Conservation (phyloP, 331 rosid genomes). For the Pyracantha coccinea region DNA sequence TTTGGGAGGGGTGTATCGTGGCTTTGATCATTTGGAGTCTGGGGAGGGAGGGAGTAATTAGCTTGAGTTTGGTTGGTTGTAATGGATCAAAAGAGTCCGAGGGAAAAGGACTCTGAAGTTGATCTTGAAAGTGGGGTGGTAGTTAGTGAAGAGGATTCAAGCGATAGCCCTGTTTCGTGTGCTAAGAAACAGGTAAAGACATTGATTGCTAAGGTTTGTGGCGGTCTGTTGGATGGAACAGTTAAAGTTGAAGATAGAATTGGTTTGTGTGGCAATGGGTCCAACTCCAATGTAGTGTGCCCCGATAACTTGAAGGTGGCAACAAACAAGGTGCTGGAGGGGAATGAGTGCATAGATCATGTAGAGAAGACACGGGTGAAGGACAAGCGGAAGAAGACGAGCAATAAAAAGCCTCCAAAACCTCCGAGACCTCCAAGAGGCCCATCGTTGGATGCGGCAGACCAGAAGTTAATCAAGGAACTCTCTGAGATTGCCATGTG, state of each 20-base stretch:
- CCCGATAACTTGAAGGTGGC: slow-evolving; percentile 23
- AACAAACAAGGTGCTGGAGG: slow-evolving; percentile 23
- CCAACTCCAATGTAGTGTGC: slow-evolving; percentile 29
- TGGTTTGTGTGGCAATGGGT: slow-evolving; percentile 23
- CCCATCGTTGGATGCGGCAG: slow-evolving; percentile 86
- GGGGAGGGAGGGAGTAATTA: neutral
- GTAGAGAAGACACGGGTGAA: slow-evolving; percentile 34
- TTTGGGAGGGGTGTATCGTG: neutral
- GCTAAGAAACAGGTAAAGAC: slow-evolving; percentile 32
- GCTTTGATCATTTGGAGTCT: slow-evolving; percentile 10
- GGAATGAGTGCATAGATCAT: slow-evolving; percentile 24
- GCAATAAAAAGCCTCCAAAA: slow-evolving; percentile 63
- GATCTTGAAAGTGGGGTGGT: slow-evolving; percentile 74
- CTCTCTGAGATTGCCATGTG: slow-evolving; percentile 70
- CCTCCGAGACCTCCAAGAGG: slow-evolving; percentile 94
- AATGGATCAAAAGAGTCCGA: slow-evolving; percentile 41
- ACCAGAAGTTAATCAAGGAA: slow-evolving; percentile 74
- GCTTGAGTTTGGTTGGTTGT: slow-evolving; percentile 21
- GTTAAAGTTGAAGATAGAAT: slow-evolving; percentile 32
- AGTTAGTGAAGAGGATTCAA: slow-evolving; percentile 36
- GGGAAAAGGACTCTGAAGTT: slow-evolving; percentile 42
- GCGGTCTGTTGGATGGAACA: slow-evolving; percentile 35
- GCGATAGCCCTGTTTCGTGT: slow-evolving; percentile 21
- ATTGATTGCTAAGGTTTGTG: slow-evolving; percentile 37
- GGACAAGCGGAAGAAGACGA: slow-evolving; percentile 53